phyloP scores from a whole-genome alignment of 768 basidiomycete species.

The Lactifluus volemus region DNA sequence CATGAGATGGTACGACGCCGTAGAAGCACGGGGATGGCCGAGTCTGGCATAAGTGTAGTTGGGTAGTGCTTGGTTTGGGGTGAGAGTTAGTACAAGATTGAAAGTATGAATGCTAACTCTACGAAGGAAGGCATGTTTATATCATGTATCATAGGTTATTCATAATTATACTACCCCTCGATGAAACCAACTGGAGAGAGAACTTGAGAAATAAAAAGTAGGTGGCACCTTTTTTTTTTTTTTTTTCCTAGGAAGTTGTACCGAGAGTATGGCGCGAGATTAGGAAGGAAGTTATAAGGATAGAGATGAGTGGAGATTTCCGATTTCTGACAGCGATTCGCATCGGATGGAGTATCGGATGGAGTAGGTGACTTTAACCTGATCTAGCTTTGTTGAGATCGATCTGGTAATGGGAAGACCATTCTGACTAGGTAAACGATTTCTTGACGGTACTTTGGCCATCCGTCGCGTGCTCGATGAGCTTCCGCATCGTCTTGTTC shows the following conservation, averaged over 20 bases:
- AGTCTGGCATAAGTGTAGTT: conserved; percentile 8
- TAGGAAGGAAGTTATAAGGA: conserved; percentile 3
- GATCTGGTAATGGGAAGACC: background rate
- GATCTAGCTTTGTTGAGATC: conserved; percentile 4
- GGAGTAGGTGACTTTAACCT: conserved; percentile 12
- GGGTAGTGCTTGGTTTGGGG: conserved; percentile 5
- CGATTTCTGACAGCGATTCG: conserved; percentile 19
- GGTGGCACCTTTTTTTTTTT: background rate
- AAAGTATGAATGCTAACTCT: background rate
- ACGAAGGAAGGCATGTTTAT: background rate
- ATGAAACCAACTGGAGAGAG: background rate
- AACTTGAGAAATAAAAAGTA: background rate
- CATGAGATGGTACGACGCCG: conserved; percentile 18
- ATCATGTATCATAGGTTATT: background rate
- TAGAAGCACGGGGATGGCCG: conserved; percentile 16
- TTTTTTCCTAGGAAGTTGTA: background rate
- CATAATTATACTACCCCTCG: background rate
- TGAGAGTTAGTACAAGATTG: background rate
- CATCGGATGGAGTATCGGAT: conserved; percentile 11
- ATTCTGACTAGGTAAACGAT: background rate
- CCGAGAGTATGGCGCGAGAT: conserved; percentile 5
- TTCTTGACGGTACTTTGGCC: background rate
- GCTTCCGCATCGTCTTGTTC: conserved; percentile 1
- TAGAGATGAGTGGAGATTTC: conserved; percentile 13
- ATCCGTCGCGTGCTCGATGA: background rate